Base-by-base conservation (phyloP, 352 stramenopile genomes). In the Pythium rhizo-oryzae region DNA sequence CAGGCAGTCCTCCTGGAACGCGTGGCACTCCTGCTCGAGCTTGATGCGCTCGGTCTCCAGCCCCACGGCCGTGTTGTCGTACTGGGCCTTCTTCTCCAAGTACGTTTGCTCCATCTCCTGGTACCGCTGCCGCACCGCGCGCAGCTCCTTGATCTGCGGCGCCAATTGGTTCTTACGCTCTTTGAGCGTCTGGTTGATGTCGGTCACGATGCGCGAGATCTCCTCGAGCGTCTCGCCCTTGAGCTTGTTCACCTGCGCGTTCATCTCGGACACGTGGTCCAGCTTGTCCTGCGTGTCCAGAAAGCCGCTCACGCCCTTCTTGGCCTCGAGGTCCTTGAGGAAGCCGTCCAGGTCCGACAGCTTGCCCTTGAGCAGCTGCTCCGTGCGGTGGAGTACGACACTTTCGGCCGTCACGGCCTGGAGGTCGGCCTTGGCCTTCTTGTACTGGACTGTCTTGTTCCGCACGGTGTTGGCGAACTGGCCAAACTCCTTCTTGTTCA, bases 221-320 rank as follows among this genome's bases (percentile, higher is more conserved):
- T 98, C 95, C 65, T 98, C 93, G 18, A 99, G 82, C 30, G 91
- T 98, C 72, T 97, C 82, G 12, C 87, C 89, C 67, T 98, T 99
- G 39, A 93, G 68, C 62, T 94, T 83, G 74, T 99, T 97, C 49
- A 98, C 80, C 50, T 90, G 79, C 19, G 88, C 82, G 50, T 96
- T 97, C 74, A 91, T 77, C 67, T 97, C 87, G 28, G 90, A 93
- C 24, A 97, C 81, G 44, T 88, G 75, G 65, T 97, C 91, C 28
- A 98, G 81, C 58, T 92, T 87, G 18, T 90, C 80, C 69, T 98
- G 83, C 13, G 91, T 94, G 30, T 96, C 90, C 19, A 93, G 74
- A 65, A 94, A 97, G 9, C 91, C 91, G 4, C 78, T 82, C 24
- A 97, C 88, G 41, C 90, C 92, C 35, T 93, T 94, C 43, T 90